Base-by-base conservation (phyloP, 2,329 filamentous ascomycete genomes). In the Monilinia polystroma region DNA sequence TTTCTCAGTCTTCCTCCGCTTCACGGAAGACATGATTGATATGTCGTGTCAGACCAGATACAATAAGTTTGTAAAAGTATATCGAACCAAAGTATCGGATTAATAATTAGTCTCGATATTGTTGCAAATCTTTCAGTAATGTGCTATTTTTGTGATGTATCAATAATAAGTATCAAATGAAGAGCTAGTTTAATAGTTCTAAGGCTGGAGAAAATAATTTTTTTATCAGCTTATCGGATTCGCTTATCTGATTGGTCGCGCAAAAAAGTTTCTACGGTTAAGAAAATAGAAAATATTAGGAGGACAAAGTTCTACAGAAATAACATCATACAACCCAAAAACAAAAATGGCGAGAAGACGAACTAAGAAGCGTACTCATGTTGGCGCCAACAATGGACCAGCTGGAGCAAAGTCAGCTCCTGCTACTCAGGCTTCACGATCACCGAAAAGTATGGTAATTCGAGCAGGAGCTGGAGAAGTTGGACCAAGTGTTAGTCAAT, bases 391-490 rank as follows among this genome's bases (percentile, higher is more conserved):
- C 69, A 78, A 81, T 69, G 80, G 84, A 73, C 74, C 82, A 74
- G 73, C 80, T 70, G 56, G 56, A 52, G 71, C 82, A 74, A 84
- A 84, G 70, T 81, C 83, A 54, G 84, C 66, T 29, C 87, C 88
- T 78, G 84, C 86, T 67, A 85, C 87, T 32, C 83, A 81, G 68
- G 71, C 74, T 51, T 82, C 85, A 64, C 87, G 88, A 71, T 84
- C 88, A 63, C 95, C 95, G 45, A 97, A 97, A 84, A 96, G 90
- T 77, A 97, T 99, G 94, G 94, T 99, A 67, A 97, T 99, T 79
- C 91, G 95, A 73, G 93, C 97, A 75, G 95, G 95, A 74, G 94
- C 93, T 73, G 91, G 93, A 74, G 92, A 97, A 77, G 92, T 99
- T 63, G 95, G 95, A 67, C 87, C 92, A 68, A 96, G 91, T 77